Conservation (phyloP, 2,329 filamentous ascomycete genomes). For the Diaporthe eres region DNA sequence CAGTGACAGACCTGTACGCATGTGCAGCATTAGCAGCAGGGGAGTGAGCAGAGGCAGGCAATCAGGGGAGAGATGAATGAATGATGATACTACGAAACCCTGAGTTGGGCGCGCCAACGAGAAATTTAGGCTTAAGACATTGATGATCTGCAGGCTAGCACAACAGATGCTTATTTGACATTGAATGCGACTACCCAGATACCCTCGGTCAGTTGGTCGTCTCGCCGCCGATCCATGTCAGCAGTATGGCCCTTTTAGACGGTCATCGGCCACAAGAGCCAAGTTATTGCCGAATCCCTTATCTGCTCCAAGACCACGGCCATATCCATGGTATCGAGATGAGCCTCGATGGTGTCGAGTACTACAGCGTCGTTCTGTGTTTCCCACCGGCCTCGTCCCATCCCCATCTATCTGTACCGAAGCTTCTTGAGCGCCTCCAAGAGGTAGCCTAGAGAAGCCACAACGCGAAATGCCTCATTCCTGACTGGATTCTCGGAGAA, state of each 20-base stretch:
- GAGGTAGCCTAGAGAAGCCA: background rate
- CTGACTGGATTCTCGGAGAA: background rate
- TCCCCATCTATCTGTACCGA: background rate
- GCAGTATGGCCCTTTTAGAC: background rate
- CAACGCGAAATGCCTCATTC: background rate
- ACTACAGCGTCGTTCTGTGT: background rate
- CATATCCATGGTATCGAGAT: background rate
- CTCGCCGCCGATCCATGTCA: background rate
- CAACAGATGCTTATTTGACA: background rate
- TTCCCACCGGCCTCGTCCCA: background rate
- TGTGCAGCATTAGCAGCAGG: slow-evolving; percentile 14
- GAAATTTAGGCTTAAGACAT: background rate
- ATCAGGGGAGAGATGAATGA: slow-evolving; percentile 3
- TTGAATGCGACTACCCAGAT: background rate
- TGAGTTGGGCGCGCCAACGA: no score
- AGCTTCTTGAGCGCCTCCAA: background rate
- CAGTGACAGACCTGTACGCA: background rate
- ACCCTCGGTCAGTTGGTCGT: background rate
- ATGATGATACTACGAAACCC: background rate
- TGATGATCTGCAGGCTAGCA: no score
- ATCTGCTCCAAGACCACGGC: background rate
- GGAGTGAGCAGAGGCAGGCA: background rate
- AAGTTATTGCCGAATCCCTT: background rate
- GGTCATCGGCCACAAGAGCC: background rate
- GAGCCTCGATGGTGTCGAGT: background rate